Evolutionary conservation across 495 filamentous ascomycete genomes (phyloP).

Genomic region (Penicillium coffeae): DNA sequence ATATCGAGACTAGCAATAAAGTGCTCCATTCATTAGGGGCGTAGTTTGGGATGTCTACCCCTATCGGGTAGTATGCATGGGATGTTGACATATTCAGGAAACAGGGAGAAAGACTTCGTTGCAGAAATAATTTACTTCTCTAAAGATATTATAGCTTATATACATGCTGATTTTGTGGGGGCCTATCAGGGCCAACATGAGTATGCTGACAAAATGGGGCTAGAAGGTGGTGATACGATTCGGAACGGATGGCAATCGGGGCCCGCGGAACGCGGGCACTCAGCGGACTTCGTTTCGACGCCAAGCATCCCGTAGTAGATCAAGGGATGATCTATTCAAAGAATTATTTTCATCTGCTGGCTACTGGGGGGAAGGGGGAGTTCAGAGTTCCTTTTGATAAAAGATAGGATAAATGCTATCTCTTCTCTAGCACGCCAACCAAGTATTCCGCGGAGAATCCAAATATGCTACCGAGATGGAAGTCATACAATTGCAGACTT

Average conservation of each 20-base stretch:
- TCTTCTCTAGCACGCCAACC: no score
- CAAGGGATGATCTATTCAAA: no score
- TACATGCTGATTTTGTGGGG: neutral
- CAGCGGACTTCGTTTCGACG: no score
- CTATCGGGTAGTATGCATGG: constrained; percentile 63
- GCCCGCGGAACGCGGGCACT: neutral
- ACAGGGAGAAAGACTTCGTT: neutral
- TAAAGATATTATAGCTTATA: neutral
- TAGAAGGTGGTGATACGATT: no score
- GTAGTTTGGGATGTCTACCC: constrained; percentile 52
- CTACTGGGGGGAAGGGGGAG: no score
- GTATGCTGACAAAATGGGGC: neutral
- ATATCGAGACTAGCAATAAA: constrained; percentile 41
- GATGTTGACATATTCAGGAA: neutral
- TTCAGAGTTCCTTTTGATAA: no score
- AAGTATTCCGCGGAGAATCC: no score
- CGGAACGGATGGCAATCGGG: neutral
- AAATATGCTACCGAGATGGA: no score
- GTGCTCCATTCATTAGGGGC: constrained; percentile 48
- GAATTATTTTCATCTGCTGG: no score
- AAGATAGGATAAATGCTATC: no score
- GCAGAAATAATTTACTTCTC: neutral
- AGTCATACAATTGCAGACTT: no score
- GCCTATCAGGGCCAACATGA: neutral
- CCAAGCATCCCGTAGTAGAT: no score